Evolutionary conservation across 495 filamentous ascomycete species (phyloP), one percentile per base, ranked within the genome.

Genomic region (Friedmanniomyces simplex): DNA sequence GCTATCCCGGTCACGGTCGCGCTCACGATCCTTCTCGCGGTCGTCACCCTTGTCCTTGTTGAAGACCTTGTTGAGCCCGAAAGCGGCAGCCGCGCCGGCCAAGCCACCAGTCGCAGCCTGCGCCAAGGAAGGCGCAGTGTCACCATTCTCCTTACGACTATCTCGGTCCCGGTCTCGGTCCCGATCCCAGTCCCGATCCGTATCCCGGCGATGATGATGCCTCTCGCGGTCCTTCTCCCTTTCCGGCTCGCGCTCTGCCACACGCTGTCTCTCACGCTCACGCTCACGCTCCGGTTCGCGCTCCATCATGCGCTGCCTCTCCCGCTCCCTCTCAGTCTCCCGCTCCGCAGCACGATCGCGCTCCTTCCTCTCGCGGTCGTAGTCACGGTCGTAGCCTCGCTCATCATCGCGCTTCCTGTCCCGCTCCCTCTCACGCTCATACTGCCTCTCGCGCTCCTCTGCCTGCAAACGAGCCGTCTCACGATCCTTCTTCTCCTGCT

Each of bases 141-240:
- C 48, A 30, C 50, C 60, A 46, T 58, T 62, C 55, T 62, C 59
- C 50, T 54, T 62, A 21, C 48, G 48, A n/a, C 58, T 46, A 30
- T 66, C 58, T 12, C 55, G n/a, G 25, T 61, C 53, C 21, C 28
- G 28, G 28, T 67, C 60, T 28, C 61, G 56, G 13, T 64, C 66
- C 39, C 64, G 58, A 11, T 69, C 67, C 20, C 67, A 52, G 5
- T 65, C 63, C 4, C 39, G 39, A 6, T 62, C 63, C 10, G 42
- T n/a, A 4, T 58, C 47, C 20, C 54, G 61, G 60, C 54, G 51
- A 52, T 54, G 30, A 61, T 58, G 30, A 32, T 67, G 58, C 42
- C 64, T 34, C 20, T 32, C 28, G 28, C 28, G 28, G 28, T 70
- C 66, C 1, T 52, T 48, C 30, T 68, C 66, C 5, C 62, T 42